A percentile compares a stretch with the other conserved stretches of the same genome.
Conservation (phyloP, 192 early-diverging fungal genomes). For the Umbelopsis ramanniana region DNA sequence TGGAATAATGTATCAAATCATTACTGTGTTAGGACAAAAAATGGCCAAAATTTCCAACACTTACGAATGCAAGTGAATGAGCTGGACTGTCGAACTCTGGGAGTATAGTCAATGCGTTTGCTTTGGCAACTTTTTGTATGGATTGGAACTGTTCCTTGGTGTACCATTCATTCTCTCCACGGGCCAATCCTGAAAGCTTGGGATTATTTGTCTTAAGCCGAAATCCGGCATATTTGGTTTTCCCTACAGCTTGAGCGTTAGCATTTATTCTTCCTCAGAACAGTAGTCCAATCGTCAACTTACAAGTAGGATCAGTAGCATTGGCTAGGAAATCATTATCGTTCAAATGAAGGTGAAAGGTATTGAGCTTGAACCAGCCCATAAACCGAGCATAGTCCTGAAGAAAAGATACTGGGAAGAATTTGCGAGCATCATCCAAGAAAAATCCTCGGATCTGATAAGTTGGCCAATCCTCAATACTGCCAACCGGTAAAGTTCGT, state of each 20-base stretch:
- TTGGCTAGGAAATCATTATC: slow-evolving; percentile 45
- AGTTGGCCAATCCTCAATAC: slow-evolving; percentile 49
- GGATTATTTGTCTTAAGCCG: slow-evolving; percentile 51
- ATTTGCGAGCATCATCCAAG: slow-evolving; percentile 52
- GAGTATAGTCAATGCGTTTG: slow-evolving; percentile 44
- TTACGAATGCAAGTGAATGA: slow-evolving; percentile 50
- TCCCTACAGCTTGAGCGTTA: not conserved
- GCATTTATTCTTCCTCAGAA: too few relatives aligned
- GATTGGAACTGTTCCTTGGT: slow-evolving; percentile 49
- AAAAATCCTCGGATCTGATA: slow-evolving; percentile 49
- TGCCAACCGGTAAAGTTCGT: slow-evolving; percentile 41
- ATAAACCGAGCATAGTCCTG: slow-evolving; percentile 47
- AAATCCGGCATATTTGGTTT: slow-evolving; percentile 49
- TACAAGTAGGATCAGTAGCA: slow-evolving; percentile 10
- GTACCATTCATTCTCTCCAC: slow-evolving; percentile 40
- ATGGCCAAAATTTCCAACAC: not conserved
- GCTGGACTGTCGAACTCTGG: slow-evolving; percentile 54
- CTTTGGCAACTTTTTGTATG: slow-evolving; percentile 50
- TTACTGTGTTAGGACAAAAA: not conserved
- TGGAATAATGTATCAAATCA: not conserved
- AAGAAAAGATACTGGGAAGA: slow-evolving; percentile 46
- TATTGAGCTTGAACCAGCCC: slow-evolving; percentile 56
- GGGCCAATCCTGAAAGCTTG: slow-evolving; percentile 43
- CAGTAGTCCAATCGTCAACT: not conserved
- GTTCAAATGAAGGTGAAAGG: slow-evolving; percentile 49